Conservation (phyloP, 176 grass and related monocot species). For the Eleusine coracana region DNA sequence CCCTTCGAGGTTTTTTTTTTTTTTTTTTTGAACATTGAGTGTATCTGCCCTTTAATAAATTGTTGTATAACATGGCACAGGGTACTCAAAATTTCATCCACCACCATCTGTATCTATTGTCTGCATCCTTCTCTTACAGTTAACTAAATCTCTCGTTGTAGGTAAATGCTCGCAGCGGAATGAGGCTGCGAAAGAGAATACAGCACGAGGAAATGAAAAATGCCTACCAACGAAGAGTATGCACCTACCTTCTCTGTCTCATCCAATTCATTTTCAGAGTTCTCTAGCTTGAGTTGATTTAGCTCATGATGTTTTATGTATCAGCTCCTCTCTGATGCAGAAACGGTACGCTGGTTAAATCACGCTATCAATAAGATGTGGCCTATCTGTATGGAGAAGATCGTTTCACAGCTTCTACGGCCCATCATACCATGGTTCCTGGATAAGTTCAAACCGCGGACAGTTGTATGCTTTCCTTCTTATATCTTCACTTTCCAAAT, state of each 20-base stretch:
- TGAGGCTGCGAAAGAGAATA: slow-evolving; percentile 69
- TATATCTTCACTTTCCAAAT: slow-evolving; percentile 11
- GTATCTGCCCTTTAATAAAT: too few species aligned
- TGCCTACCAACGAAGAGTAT: slow-evolving; percentile 81
- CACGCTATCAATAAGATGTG: slow-evolving; percentile 89
- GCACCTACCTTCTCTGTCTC: slow-evolving; percentile 34
- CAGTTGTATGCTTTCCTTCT: slow-evolving; percentile 67
- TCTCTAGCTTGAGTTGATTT: slow-evolving; percentile 19
- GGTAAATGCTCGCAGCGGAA: slow-evolving; percentile 69
- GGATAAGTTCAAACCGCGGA: slow-evolving; percentile 97
- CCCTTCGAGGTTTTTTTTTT: too few species aligned
- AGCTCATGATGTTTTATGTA: slow-evolving; percentile 47
- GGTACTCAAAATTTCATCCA: not conserved
- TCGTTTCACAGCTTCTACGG: slow-evolving; percentile 76
- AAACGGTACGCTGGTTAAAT: slow-evolving; percentile 95
- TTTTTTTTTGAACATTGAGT: too few species aligned
- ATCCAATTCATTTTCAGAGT: slow-evolving; percentile 17
- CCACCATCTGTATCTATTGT: not conserved
- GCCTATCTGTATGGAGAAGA: slow-evolving; percentile 95
- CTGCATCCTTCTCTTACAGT: not conserved
- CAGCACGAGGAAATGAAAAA: slow-evolving; percentile 80
- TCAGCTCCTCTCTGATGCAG: slow-evolving; percentile 91
- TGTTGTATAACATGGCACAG: too few species aligned
- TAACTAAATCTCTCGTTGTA: slow-evolving; percentile 30
- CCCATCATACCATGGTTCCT: slow-evolving; percentile 97